Evolutionary conservation across 2,329 filamentous ascomycete genomes (phyloP).

Genomic region (Lachnum nothofagi): DNA sequence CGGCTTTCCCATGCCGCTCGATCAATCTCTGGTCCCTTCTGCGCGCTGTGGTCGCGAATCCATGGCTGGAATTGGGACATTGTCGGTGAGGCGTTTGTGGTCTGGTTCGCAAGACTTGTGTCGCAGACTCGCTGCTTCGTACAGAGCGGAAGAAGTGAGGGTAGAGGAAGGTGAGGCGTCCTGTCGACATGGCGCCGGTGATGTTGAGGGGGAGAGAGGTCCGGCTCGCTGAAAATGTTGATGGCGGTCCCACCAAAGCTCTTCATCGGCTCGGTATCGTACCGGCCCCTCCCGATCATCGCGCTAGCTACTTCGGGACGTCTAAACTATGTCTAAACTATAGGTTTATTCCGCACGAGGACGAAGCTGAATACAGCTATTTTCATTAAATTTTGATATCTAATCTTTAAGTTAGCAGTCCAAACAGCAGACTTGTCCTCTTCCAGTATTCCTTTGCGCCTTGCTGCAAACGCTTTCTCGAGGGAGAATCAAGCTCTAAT

Average conservation of each 20-base stretch:
- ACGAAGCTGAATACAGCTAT: too few relatives aligned
- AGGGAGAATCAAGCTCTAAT: constrained; percentile 45
- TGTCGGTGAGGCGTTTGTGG: constrained; percentile 25
- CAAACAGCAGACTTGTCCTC: constrained; percentile 76
- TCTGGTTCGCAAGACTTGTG: constrained; percentile 32
- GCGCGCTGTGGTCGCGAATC: constrained; percentile 36
- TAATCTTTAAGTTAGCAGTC: constrained; percentile 51
- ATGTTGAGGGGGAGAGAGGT: not conserved
- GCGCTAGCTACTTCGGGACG: not conserved
- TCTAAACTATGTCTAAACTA: too few relatives aligned
- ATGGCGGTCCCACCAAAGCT: too few relatives aligned
- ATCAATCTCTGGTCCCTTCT: constrained; percentile 43
- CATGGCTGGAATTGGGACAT: constrained; percentile 21
- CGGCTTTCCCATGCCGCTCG: constrained; percentile 55
- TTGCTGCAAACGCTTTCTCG: constrained; percentile 53
- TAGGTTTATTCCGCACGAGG: too few relatives aligned
- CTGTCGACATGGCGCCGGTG: constrained; percentile 48
- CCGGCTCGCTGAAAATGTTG: not conserved
- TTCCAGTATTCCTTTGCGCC: constrained; percentile 74
- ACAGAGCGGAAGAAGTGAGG: constrained; percentile 59
- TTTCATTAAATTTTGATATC: not conserved
- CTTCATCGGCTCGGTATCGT: too few relatives aligned
- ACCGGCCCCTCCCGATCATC: too few relatives aligned
- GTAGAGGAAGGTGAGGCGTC: constrained; percentile 63
- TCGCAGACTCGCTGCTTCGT: constrained; percentile 41